Evolutionary conservation across 768 basidiomycete species (phyloP).

Genomic region (Tremella mesenterica): DNA sequence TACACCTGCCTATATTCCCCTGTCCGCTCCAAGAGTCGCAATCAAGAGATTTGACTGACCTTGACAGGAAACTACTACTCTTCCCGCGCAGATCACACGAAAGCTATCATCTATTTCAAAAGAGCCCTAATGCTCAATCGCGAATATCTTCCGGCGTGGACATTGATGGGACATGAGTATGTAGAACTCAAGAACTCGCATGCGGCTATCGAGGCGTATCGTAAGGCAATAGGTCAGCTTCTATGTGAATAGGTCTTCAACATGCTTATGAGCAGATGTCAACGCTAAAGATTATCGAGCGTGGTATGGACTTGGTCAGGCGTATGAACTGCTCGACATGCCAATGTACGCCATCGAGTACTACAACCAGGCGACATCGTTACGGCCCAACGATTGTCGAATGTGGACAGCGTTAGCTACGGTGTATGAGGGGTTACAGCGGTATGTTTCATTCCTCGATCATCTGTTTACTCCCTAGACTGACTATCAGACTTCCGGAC

Average conservation of each 20-base stretch:
- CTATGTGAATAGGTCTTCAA: neutral
- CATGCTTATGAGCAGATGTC: slow-evolving; percentile 57
- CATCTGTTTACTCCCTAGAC: neutral
- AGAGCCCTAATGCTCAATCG: slow-evolving; percentile 90
- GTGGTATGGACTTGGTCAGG: slow-evolving; percentile 98
- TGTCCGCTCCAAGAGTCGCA: no score
- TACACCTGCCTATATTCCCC: no score
- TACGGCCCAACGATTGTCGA: slow-evolving; percentile 88
- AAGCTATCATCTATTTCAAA: slow-evolving; percentile 89
- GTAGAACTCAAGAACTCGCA: slow-evolving; percentile 99
- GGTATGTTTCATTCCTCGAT: slow-evolving; percentile 49
- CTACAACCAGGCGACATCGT: slow-evolving; percentile 87
- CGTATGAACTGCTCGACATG: slow-evolving; percentile 94
- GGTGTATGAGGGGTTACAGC: slow-evolving; percentile 85
- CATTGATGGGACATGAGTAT: slow-evolving; percentile 96
- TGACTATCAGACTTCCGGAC: slow-evolving; percentile 59
- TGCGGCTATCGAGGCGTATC: slow-evolving; percentile 95
- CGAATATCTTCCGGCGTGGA: slow-evolving; percentile 95
- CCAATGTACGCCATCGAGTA: slow-evolving; percentile 92
- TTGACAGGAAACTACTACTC: slow-evolving; percentile 90
- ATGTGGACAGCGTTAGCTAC: slow-evolving; percentile 92
- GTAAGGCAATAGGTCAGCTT: slow-evolving; percentile 78
- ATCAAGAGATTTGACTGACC: neutral
- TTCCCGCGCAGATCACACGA: slow-evolving; percentile 82
- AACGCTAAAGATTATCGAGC: slow-evolving; percentile 95